Percentiles rank a stretch among this genome's conserved stretches.
These are phyloP conservation scores for Phyllostachys edulis DNA, from an alignment of 176 grass and related monocot species.

Conservation along the genomic window DNA sequence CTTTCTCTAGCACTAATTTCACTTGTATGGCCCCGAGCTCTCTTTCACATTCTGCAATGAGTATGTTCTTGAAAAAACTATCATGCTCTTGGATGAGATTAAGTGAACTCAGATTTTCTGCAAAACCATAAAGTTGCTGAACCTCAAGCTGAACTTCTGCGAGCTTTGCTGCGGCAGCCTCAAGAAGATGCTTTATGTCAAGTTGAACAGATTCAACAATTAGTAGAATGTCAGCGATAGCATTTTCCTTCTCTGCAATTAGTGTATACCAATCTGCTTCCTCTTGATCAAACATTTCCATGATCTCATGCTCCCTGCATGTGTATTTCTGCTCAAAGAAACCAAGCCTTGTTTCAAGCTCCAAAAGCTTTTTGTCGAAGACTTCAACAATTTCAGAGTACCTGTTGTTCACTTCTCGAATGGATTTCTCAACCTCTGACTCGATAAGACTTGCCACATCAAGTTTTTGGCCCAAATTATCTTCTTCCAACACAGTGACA, in stretches of 20 bases:
- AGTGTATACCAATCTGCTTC: conserved; percentile 55
- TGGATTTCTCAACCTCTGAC: conserved; percentile 35
- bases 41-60: conserved; percentile 42
- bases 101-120: conserved; percentile 37
- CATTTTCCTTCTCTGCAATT: conserved; percentile 61
- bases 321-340: conserved; percentile 50
- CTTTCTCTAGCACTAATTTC: conserved; percentile 45
- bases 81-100: conserved; percentile 61
- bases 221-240: conserved; percentile 49
- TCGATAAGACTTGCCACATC: conserved; percentile 43
- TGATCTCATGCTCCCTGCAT: conserved; percentile 39
- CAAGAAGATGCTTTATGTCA: conserved; percentile 44
- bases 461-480: conserved; percentile 43
- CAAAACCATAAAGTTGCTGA: conserved; percentile 40
- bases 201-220: conserved; percentile 43
- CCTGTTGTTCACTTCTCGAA: conserved; percentile 38
- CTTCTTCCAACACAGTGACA: conserved; percentile 46
- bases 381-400: conserved; percentile 48
- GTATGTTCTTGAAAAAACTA: conserved; percentile 42
- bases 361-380: conserved; percentile 41
- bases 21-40: conserved; percentile 33
- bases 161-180: conserved; percentile 44
- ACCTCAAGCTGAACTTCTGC: conserved; percentile 54
- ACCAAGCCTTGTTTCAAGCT: conserved; percentile 45
- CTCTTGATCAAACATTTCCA: conserved; percentile 58